Evolutionary conservation across 164 flowering plant species (phyloP).

Genomic region (Vitis cinerea): DNA sequence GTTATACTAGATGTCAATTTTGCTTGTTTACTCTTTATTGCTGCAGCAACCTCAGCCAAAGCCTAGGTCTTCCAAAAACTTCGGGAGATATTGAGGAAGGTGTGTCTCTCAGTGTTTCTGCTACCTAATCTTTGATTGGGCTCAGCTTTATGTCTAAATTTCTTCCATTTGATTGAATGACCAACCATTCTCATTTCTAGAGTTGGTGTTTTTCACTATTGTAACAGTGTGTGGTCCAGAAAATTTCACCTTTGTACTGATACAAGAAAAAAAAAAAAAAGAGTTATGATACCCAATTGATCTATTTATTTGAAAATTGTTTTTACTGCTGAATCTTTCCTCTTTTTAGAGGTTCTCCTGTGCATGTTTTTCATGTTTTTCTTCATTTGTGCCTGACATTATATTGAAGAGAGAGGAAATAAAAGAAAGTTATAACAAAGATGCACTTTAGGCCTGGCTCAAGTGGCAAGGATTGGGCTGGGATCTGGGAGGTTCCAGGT

Average conservation of each 20-base stretch:
- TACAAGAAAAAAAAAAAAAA: background rate
- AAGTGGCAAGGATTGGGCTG: too few species aligned
- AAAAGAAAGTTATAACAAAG: too few species aligned
- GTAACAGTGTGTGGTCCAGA: background rate
- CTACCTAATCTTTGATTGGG: background rate
- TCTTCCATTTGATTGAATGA: background rate
- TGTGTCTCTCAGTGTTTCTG: slow-evolving; percentile 17
- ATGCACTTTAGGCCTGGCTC: too few species aligned
- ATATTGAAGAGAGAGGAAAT: too few species aligned
- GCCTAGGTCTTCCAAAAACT: slow-evolving; percentile 23
- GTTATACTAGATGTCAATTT: background rate
- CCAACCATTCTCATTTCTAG: background rate
- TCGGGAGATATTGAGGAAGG: slow-evolving; percentile 34
- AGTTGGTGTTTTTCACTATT: background rate
- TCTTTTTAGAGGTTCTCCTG: too few species aligned
- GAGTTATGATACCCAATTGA: background rate
- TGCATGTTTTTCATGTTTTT: too few species aligned
- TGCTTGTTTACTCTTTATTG: background rate
- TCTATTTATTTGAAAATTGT: too few species aligned
- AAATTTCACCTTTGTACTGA: background rate
- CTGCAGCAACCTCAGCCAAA: slow-evolving; percentile 46
- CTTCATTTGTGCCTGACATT: too few species aligned
- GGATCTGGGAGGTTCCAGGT: too few species aligned
- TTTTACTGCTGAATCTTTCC: too few species aligned
- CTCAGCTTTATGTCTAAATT: background rate